Evolutionary conservation across 441 rosid genomes (phyloP).

Genomic region (Pelargonium fulgidum): DNA sequence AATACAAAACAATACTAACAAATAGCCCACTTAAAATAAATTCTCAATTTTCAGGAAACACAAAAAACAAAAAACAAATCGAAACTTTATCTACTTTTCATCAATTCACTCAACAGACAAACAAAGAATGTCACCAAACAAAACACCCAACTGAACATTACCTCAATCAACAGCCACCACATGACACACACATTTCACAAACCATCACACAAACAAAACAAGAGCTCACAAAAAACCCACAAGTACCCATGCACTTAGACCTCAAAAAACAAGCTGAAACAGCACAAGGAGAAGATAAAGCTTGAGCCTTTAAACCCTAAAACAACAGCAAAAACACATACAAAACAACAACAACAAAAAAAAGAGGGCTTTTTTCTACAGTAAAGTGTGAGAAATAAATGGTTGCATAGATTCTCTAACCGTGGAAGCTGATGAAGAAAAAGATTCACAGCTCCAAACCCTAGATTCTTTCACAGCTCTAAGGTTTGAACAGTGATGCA

Average conservation of each 20-base stretch:
- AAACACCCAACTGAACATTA: not conserved
- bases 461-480: constrained; percentile 24
- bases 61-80: constrained; percentile 9
- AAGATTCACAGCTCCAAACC: constrained; percentile 34
- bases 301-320: constrained; percentile 14
- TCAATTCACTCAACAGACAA: constrained; percentile 14
- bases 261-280: not conserved
- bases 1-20: constrained; percentile 4
- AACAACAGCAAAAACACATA: not conserved
- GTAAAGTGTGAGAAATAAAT: not conserved
- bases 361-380: not conserved
- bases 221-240: not conserved
- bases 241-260: not conserved
- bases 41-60: not conserved
- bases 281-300: constrained; percentile 15
- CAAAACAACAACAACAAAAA: not conserved
- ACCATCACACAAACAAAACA: constrained; percentile 13
- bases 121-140: constrained; percentile 9
- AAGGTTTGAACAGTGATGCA: constrained; percentile 7
- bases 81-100: not conserved
- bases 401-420: constrained; percentile 24
- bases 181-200: constrained; percentile 17
- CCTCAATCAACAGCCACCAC: constrained; percentile 6
- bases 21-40: not conserved
- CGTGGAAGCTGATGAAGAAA: constrained; percentile 21